Percentiles rank a stretch among this genome's conserved stretches.
phyloP scores from a whole-genome alignment of 345 rosid species.

The Kernera saxatilis region DNA sequence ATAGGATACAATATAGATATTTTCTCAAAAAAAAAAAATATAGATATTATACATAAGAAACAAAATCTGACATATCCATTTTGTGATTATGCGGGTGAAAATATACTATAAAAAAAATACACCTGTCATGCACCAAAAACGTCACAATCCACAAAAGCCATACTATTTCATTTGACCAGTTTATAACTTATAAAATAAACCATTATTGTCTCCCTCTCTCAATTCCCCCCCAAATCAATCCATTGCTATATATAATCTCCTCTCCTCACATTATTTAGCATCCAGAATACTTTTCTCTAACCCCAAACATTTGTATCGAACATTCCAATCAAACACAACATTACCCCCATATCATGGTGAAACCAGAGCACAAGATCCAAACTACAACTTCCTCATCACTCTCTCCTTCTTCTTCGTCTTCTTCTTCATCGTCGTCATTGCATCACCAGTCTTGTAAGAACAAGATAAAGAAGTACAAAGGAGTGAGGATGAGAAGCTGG shows the following conservation, averaged over 20 bases:
- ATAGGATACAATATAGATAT: not conserved
- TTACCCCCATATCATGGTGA: slow-evolving; percentile 59
- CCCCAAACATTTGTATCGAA: not conserved
- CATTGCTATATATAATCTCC: slow-evolving; percentile 21
- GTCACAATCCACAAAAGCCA: slow-evolving; percentile 22
- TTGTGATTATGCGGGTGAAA: slow-evolving; percentile 12
- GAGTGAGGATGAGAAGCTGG: slow-evolving; percentile 99
- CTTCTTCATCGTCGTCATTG: slow-evolving; percentile 12
- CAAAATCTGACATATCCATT: slow-evolving; percentile 33
- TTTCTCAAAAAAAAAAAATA: no score
- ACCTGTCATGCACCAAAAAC: slow-evolving; percentile 36
- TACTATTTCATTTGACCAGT: slow-evolving; percentile 25
- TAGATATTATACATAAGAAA: not conserved
- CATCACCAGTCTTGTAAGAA: slow-evolving; percentile 26
- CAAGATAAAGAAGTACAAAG: slow-evolving; percentile 68
- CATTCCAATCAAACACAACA: not conserved
- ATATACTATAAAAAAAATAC: not conserved
- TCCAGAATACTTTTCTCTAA: slow-evolving; percentile 12
- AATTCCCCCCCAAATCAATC: not conserved
- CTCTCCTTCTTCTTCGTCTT: slow-evolving; percentile 11
- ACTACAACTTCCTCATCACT: slow-evolving; percentile 22
- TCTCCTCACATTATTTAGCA: slow-evolving; percentile 8
- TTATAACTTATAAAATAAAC: not conserved
- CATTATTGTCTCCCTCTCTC: slow-evolving; percentile 16
- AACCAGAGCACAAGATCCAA: slow-evolving; percentile 47